Evolutionary conservation across 2,329 filamentous ascomycete species (phyloP).

Genomic region (Aspergillus sp.): DNA sequence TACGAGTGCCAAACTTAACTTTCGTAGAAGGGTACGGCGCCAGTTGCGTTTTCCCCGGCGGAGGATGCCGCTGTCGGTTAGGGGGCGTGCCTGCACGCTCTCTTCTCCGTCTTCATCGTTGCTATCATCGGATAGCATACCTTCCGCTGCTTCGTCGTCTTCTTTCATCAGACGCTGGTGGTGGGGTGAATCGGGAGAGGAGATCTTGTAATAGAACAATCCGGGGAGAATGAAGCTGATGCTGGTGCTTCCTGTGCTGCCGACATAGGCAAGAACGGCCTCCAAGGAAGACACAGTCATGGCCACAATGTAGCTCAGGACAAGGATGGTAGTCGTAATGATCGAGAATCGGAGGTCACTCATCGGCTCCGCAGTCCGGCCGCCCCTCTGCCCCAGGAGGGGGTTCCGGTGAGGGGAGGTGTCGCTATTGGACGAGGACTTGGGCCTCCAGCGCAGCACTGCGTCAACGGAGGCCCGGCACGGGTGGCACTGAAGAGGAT

Average conservation of each 20-base stretch:
- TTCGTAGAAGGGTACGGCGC: conserved; percentile 66
- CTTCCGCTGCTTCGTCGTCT: conserved; percentile 70
- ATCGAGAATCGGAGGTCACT: conserved; percentile 84
- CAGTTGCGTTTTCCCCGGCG: conserved; percentile 64
- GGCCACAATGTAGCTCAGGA: conserved; percentile 81
- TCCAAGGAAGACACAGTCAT: conserved; percentile 90
- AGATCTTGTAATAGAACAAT: conserved; percentile 98
- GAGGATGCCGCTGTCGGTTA: conserved; percentile 60
- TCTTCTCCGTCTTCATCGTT: conserved; percentile 36
- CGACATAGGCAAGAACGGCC: conserved; percentile 90
- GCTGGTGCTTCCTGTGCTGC: conserved; percentile 88
- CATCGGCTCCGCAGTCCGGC: conserved; percentile 63
- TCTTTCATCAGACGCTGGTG: conserved; percentile 88
- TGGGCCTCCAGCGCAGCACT: conserved; percentile 86
- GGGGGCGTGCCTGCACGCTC: conserved; percentile 44
- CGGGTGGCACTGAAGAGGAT: conserved; percentile 92
- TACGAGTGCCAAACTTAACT: conserved; percentile 71
- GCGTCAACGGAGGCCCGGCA: conserved; percentile 94
- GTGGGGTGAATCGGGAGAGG: conserved; percentile 79
- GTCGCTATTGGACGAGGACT: conserved; percentile 39
- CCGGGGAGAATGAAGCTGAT: conserved; percentile 97
- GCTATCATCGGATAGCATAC: conserved; percentile 48
- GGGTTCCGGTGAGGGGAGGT: conserved; percentile 47
- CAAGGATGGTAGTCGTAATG: conserved; percentile 82
- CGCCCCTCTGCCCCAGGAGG: conserved; percentile 40